Conservation (phyloP, 2,329 filamentous ascomycete genomes). For the Pyrenophora tritici-repentis region DNA sequence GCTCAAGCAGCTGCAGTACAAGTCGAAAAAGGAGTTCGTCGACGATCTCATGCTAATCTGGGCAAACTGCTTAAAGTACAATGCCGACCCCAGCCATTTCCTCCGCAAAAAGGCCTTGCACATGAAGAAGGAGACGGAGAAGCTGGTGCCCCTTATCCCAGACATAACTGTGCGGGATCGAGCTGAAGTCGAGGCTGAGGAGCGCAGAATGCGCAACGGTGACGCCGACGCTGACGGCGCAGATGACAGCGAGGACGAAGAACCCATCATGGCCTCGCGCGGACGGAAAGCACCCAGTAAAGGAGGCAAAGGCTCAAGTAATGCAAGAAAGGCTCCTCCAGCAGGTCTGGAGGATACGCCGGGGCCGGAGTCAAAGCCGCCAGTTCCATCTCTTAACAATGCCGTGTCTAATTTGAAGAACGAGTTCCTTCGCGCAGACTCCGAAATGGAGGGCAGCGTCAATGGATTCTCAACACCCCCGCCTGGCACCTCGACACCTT, state of each 20-base stretch:
- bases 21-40: conserved; percentile 86
- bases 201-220: conserved; percentile 78
- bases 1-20: conserved; percentile 68
- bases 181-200: conserved; percentile 79
- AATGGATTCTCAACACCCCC: conserved; percentile 88
- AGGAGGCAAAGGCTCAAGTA: conserved; percentile 68
- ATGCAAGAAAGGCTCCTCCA: conserved; percentile 72
- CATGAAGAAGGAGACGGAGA: conserved; percentile 97
- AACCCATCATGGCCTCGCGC: conserved; percentile 96
- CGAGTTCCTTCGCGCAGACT: conserved; percentile 66
- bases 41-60: conserved; percentile 93
- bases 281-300: conserved; percentile 84
- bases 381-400: conserved; percentile 61
- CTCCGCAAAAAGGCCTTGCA: conserved; percentile 90
- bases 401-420: conserved; percentile 58
- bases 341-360: conserved; percentile 81
- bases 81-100: conserved; percentile 84
- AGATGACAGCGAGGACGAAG: conserved; percentile 88
- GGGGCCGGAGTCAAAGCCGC: conserved; percentile 73
- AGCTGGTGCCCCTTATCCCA: conserved; percentile 91
- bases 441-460: conserved; percentile 78
- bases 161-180: conserved; percentile 89
- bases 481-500: conserved; percentile 75
- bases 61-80: conserved; percentile 96
- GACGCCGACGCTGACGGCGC: conserved; percentile 80